These are phyloP conservation scores for Solanum chmielewskii DNA, from an alignment of 257 asterid genomes.

Conservation along the genomic window DNA sequence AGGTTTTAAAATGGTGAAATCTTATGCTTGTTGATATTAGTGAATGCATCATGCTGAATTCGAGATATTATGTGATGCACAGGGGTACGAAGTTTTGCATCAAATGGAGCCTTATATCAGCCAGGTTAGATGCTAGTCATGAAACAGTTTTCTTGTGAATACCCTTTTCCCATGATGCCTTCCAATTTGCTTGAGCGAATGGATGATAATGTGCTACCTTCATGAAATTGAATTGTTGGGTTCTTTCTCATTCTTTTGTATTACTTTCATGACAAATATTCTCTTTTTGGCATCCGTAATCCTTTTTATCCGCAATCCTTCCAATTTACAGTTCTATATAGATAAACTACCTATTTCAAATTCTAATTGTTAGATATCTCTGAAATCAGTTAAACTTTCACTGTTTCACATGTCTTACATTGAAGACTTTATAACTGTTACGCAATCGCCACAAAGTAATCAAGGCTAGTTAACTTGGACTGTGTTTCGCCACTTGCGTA, in stretches of 20 bases:
- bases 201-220: neutral
- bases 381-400: neutral
- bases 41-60: constrained; percentile 7
- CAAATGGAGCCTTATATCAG: constrained; percentile 93
- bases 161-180: neutral
- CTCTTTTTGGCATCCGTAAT: neutral
- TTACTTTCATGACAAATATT: neutral
- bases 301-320: neutral
- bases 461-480: neutral
- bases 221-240: neutral
- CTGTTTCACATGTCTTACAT: neutral
- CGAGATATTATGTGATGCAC: constrained; percentile 10
- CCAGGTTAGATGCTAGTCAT: constrained; percentile 40
- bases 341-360: neutral
- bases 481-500: neutral
- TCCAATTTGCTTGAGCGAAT: neutral
- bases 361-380: neutral
- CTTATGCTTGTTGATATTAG: neutral
- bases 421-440: neutral
- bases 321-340: neutral
- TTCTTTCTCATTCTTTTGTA: neutral
- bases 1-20: constrained; percentile 24
- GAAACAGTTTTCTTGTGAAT: neutral
- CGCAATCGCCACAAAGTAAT: neutral
- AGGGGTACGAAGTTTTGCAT: constrained; percentile 89